A percentile compares a stretch with the other conserved stretches of the same genome.
These are phyloP conservation scores for Aspergillus thermomutatus DNA, from an alignment of 2,329 filamentous ascomycete species.

Conservation along the genomic window DNA sequence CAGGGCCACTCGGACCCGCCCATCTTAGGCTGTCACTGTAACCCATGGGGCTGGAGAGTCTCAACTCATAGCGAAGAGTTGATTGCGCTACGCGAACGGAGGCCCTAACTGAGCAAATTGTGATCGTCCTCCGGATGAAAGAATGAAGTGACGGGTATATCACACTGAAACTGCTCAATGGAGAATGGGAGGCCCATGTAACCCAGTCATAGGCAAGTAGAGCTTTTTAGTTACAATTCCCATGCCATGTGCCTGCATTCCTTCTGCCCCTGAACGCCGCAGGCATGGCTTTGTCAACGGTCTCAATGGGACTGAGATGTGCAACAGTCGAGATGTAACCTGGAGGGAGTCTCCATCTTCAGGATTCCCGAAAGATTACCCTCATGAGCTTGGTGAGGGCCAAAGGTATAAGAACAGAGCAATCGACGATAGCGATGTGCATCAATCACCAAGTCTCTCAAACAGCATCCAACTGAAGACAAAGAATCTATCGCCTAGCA, in stretches of 20 bases:
- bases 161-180: not conserved
- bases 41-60: not conserved
- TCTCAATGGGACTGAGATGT: not conserved
- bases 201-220: not conserved
- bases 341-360: not conserved
- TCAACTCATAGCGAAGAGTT: not conserved
- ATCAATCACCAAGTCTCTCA: not conserved
- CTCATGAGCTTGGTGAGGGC: not conserved
- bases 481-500: not conserved
- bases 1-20: not conserved
- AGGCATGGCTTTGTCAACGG: not conserved
- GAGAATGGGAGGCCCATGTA: not conserved
- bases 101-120: not conserved
- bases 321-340: slow-evolving; percentile 4
- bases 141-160: not conserved
- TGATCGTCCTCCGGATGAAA: not conserved
- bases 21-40: not conserved
- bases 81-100: not conserved
- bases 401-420: not conserved
- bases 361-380: not conserved
- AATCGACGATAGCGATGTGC: not conserved
- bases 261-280: not conserved
- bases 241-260: not conserved
- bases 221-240: not conserved
- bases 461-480: not conserved